Conservation (phyloP, 495 filamentous ascomycete genomes). For the Annulohypoxylon stygium region DNA sequence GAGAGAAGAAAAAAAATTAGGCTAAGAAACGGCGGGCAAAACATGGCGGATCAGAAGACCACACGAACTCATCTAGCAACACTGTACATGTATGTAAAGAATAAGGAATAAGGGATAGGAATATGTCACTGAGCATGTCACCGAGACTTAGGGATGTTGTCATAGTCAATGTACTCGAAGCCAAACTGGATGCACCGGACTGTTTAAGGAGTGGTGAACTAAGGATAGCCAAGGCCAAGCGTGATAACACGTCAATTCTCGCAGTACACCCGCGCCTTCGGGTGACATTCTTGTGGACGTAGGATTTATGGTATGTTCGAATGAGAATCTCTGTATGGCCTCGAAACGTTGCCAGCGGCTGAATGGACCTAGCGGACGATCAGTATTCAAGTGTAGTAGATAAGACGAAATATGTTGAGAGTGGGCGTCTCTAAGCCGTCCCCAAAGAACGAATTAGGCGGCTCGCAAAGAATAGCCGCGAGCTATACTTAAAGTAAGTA, state of each 20-base stretch:
- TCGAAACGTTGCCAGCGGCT: slow-evolving; percentile 12
- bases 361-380: slow-evolving; percentile 27
- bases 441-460: slow-evolving; percentile 17
- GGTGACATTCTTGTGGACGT: slow-evolving; percentile 28
- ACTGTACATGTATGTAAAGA: slow-evolving; percentile 21
- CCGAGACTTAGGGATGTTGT: slow-evolving; percentile 5
- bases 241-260: slow-evolving; percentile 34
- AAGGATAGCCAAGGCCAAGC: slow-evolving; percentile 22
- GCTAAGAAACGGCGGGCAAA: slow-evolving; percentile 15
- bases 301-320: slow-evolving; percentile 12
- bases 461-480: slow-evolving; percentile 9
- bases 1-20: slow-evolving; percentile 9
- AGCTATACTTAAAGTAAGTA: not conserved
- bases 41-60: slow-evolving; percentile 17
- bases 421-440: slow-evolving; percentile 20
- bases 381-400: slow-evolving; percentile 24
- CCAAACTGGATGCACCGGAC: slow-evolving; percentile 24
- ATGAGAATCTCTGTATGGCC: slow-evolving; percentile 16
- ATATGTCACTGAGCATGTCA: slow-evolving; percentile 24
- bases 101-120: slow-evolving; percentile 23
- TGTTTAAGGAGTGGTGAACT: slow-evolving; percentile 25
- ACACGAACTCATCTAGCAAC: slow-evolving; percentile 21
- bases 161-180: slow-evolving; percentile 19
- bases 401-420: slow-evolving; percentile 1
- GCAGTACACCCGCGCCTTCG: slow-evolving; percentile 37